phyloP scores from a whole-genome alignment of 176 grass and related monocot species.

The Musa schizocarpa region DNA sequence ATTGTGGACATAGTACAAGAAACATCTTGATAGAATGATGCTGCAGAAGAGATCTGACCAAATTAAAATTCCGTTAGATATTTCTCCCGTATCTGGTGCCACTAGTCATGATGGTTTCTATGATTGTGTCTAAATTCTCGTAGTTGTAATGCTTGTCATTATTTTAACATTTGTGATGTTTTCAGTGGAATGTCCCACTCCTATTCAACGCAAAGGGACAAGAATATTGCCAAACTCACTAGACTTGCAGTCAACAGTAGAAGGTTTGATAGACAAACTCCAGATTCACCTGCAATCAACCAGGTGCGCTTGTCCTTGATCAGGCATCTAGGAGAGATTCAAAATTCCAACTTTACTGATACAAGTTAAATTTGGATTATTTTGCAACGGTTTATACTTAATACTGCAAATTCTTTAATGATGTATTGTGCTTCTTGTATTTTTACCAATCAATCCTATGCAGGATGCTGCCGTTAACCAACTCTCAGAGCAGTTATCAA shows the following conservation, averaged over 20 bases:
- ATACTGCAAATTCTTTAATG: neutral
- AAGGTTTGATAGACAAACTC: slow-evolving; percentile 50
- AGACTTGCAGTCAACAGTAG: slow-evolving; percentile 64
- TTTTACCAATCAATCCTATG: neutral
- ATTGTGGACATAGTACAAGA: no score
- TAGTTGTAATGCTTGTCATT: neutral
- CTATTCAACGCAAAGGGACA: slow-evolving; percentile 77
- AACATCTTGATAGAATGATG: no score
- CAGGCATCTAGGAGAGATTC: neutral
- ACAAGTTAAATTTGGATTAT: slow-evolving; percentile 7
- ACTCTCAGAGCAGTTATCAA: slow-evolving; percentile 6
- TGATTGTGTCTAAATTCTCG: neutral
- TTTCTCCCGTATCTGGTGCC: neutral
- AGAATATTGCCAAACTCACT: slow-evolving; percentile 73
- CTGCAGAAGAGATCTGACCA: no score
- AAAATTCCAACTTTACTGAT: slow-evolving; percentile 7
- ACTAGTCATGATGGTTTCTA: neutral
- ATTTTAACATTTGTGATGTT: slow-evolving; percentile 13
- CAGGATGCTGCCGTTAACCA: neutral
- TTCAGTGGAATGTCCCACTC: slow-evolving; percentile 86
- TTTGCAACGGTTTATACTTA: neutral
- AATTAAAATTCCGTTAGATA: neutral
- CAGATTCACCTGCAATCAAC: slow-evolving; percentile 52
- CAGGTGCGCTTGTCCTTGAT: slow-evolving; percentile 30
- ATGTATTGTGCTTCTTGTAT: neutral